phyloP scores from a whole-genome alignment of 2,329 filamentous ascomycete genomes.

The Claviceps sp. region DNA sequence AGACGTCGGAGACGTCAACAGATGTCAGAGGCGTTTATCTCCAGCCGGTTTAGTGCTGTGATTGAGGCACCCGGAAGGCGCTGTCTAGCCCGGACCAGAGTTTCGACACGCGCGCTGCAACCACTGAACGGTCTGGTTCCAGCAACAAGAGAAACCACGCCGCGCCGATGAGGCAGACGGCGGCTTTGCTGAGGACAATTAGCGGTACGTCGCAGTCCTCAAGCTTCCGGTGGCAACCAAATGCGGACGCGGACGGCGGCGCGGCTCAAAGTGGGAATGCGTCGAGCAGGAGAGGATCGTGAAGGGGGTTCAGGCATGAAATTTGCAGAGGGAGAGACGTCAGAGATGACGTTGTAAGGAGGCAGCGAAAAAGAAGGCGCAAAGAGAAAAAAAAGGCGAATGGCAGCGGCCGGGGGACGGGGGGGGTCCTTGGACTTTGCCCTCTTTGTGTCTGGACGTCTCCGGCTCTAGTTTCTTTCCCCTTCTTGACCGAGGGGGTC shows the following conservation, averaged over 20 bases:
- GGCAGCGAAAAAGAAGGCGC: slow-evolving; percentile 22
- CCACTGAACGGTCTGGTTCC: neutral
- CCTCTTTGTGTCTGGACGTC: neutral
- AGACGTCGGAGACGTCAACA: slow-evolving; percentile 18
- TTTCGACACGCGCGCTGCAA: slow-evolving; percentile 7
- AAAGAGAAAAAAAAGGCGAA: slow-evolving; percentile 18
- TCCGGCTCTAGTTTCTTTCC: neutral
- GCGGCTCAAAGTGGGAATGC: slow-evolving; percentile 13
- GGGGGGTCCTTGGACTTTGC: slow-evolving; percentile 3
- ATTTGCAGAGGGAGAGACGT: slow-evolving; percentile 27
- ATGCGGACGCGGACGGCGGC: slow-evolving; percentile 1
- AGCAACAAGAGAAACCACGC: neutral
- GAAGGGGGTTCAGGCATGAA: slow-evolving; percentile 22
- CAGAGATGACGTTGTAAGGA: slow-evolving; percentile 33
- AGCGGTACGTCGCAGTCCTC: slow-evolving; percentile 1
- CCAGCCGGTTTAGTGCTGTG: neutral
- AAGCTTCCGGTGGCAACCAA: slow-evolving; percentile 1
- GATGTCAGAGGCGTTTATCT: slow-evolving; percentile 9
- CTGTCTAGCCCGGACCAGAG: slow-evolving; percentile 3
- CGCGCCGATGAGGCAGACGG: slow-evolving; percentile 4
- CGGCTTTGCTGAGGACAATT: neutral
- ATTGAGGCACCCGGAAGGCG: neutral
- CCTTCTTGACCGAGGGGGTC: neutral
- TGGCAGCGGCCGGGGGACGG: slow-evolving; percentile 13
- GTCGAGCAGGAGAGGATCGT: slow-evolving; percentile 19